Evolutionary conservation across 805 yeast species (phyloP), one percentile per base, ranked within the genome.

Genomic region (Wickerhamomyces alni): DNA sequence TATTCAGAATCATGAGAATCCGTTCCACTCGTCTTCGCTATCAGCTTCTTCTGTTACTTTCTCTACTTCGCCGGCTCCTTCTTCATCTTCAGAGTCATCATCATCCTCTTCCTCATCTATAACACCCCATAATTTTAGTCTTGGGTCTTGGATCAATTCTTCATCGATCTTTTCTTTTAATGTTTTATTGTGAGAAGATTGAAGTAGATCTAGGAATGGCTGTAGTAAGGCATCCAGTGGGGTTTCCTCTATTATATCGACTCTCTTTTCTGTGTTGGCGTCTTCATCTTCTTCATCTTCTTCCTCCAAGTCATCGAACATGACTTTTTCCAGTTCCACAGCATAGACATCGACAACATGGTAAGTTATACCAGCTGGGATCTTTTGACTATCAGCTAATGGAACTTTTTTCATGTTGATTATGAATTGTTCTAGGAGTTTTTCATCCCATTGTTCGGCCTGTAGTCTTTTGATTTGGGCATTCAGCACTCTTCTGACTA

Each of bases 291-390:
- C 63, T 9, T 66, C 69, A 2, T 68, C 72, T 5, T 68, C 76
- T 8, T 65, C 72, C 18, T 71, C 75, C 31, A 66, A 65, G 24
- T 68, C 72, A 30, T 70, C 68, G 45, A 75, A 76, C 40, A 82
- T 57, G 2, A 81, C 74, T 45, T 72, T 72, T 54, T 84, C 95
- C 43, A 91, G 63, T 62, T 91, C 99, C 50, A 88, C 97, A 29
- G 85, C 59, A 57, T 77, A 79, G 7, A 93, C 77, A 62, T 93
- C 98, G 44, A 85, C 71, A 30, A 91, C 61, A 65, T 91, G 99
- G 58, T 84, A 77, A 15, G 95, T 81, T 38, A 93, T 71, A 18
- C 93, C 93, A 48, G 74, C 75, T 33, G 94, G 82, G 18, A 80
- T 67, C 46, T 74, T 71, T 29, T 62, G 58, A 46, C 76, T 79